Percentiles rank a stretch among this genome's conserved stretches.
Conservation (phyloP, 179 eudicot genomes). For the Beta macrorhiza region DNA sequence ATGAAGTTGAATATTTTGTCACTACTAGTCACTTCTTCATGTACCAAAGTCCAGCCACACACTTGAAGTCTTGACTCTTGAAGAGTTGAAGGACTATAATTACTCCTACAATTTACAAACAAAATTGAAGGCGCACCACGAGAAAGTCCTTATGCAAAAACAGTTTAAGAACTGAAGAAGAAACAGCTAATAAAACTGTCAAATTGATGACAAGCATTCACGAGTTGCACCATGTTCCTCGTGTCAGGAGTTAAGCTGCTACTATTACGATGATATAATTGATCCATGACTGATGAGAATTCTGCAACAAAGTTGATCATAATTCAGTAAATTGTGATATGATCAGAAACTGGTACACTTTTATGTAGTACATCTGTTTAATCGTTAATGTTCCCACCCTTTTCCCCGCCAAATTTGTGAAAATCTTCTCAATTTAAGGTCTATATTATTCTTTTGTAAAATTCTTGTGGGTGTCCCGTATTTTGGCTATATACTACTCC, state of each 20-base stretch:
- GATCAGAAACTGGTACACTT: neutral
- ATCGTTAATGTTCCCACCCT: neutral
- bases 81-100: neutral
- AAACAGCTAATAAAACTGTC: neutral
- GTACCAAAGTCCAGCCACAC: neutral
- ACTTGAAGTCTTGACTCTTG: too few species aligned
- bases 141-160: neutral
- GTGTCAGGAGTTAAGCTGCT: neutral
- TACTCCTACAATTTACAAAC: neutral
- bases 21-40: neutral
- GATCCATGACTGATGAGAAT: too few species aligned
- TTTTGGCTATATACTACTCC: too few species aligned
- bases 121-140: constrained; percentile 5
- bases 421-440: too few species aligned
- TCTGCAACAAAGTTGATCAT: neutral
- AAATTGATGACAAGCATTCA: constrained; percentile 12
- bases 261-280: too few species aligned
- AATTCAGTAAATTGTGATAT: neutral
- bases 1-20: neutral
- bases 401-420: neutral
- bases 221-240: constrained; percentile 27
- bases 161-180: too few species aligned
- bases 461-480: too few species aligned
- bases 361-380: neutral
- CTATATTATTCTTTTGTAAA: too few species aligned